Conservation (phyloP, 2,329 filamentous ascomycete species). For the Tolypocladium inflatum region DNA sequence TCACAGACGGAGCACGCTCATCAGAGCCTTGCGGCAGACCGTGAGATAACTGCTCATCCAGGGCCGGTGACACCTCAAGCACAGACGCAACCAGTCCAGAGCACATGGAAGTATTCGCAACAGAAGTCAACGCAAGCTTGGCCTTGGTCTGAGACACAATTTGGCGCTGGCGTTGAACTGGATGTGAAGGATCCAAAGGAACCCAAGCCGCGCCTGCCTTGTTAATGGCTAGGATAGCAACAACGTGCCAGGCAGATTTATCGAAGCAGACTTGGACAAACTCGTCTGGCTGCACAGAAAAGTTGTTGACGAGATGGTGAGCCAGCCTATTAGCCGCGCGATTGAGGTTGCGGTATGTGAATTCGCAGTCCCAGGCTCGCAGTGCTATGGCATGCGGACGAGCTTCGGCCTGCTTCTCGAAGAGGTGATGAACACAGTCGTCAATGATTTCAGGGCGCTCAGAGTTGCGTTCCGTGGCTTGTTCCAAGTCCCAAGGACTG, state of each 20-base stretch:
- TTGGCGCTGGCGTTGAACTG: neutral
- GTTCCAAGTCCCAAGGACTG: neutral
- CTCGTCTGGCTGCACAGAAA: constrained; percentile 3
- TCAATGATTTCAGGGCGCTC: neutral
- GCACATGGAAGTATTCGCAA: neutral
- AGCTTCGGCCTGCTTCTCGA: neutral
- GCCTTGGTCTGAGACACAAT: neutral
- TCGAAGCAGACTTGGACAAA: neutral
- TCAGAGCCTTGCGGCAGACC: too few species aligned
- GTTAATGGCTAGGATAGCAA: constrained; percentile 6
- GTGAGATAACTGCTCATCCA: too few species aligned
- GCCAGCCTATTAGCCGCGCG: constrained; percentile 1
- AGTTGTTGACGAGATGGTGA: constrained; percentile 4
- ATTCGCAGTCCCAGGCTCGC: constrained; percentile 29
- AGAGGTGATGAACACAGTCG: neutral
- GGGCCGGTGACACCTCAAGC: neutral
- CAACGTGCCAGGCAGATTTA: constrained; percentile 4
- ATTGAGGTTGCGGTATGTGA: constrained; percentile 27
- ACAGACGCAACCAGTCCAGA: neutral
- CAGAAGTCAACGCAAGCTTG: neutral
- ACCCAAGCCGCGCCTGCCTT: constrained; percentile 7
- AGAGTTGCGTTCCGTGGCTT: neutral
- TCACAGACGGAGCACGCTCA: neutral
- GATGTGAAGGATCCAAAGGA: constrained; percentile 2
- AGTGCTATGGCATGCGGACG: constrained; percentile 21